Evolutionary conservation across 768 basidiomycete species (phyloP).

Genomic region (Leccinum broughii): DNA sequence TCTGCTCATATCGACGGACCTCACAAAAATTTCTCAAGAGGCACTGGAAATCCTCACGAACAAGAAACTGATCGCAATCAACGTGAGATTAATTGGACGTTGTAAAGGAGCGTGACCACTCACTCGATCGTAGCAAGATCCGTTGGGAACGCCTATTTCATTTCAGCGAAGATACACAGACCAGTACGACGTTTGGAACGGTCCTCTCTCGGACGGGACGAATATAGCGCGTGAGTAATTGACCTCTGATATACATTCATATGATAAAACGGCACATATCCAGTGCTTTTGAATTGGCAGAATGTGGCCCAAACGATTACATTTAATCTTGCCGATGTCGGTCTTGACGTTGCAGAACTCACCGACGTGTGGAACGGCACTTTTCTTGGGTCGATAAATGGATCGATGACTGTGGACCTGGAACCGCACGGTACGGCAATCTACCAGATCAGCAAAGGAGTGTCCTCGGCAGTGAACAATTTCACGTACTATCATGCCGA

Average conservation of each 20-base stretch:
- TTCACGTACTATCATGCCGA: conserved; percentile 1
- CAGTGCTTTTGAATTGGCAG: conserved; percentile 13
- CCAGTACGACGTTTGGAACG: conserved; percentile 9
- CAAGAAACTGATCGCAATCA: conserved; percentile 4
- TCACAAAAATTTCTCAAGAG: conserved; percentile 3
- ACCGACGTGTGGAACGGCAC: conserved; percentile 9
- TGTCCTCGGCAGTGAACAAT: neutral
- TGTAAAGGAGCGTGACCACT: neutral
- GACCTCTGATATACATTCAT: neutral
- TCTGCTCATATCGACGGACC: conserved; percentile 15
- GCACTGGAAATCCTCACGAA: conserved; percentile 10
- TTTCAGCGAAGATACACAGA: conserved; percentile 15
- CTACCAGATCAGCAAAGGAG: conserved; percentile 3
- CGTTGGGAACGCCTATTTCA: neutral
- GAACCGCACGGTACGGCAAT: conserved; percentile 7
- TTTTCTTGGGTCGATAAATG: neutral
- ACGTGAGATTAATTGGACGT: neutral
- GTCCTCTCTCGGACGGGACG: conserved; percentile 8
- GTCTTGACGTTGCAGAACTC: conserved; percentile 3
- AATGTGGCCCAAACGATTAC: neutral
- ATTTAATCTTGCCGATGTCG: conserved; percentile 6
- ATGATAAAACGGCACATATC: neutral
- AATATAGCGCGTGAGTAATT: conserved; percentile 4
- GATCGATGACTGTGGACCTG: neutral
- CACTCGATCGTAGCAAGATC: conserved; percentile 12